Base-by-base conservation (phyloP, 352 stramenopile species). In the Globisporangium parvum region DNA sequence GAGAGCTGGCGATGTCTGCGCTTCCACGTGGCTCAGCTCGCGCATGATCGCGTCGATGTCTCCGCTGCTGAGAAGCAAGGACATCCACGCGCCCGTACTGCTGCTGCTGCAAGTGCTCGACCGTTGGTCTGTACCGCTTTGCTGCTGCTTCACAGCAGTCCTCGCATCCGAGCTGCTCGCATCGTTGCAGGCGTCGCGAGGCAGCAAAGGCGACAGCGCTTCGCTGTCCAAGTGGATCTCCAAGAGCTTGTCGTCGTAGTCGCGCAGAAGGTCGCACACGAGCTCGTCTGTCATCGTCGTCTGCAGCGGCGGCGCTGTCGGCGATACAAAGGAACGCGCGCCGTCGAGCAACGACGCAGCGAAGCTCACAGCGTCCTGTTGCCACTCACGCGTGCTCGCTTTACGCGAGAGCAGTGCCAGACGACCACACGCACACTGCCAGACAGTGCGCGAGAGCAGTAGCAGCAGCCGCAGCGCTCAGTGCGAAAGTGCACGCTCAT, bases 211-310 rank as follows among this genome's bases (percentile, higher is more conserved):
- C 26, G 3, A 35, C 23, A 6, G 26, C 2, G 24, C 33, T 31
- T 71, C 62, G 6, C 51, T 53, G 20, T 70, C 59, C 39, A 79
- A 26, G 26, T 79, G 58, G 33, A 79, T 59, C 48, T 79, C 65
- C 1, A 75, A 48, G 44, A 75, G 51, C 24, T 68, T 60, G 18
- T 45, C 46, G 33, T 75, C 60, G 48, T 58, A 73, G 28, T 53
- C 51, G 42, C 45, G 35, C 35, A 79, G 40, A 26, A 73, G 66
- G 35, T 41, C 57, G 35, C 35, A 60, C 14, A 75, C 64, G 60
- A 69, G 76, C 23, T 66, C 56, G 18, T 64, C 33, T 39, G 40
- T 55, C 62, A 61, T 57, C 5, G 26, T 33, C 44, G 23, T 47
- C 42, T 23, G n/a, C n/a, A n/a, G n/a, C n/a, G n/a, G n/a, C n/a